Base-by-base conservation (phyloP, 306 rosid genomes). In the Abrus precatorius region DNA sequence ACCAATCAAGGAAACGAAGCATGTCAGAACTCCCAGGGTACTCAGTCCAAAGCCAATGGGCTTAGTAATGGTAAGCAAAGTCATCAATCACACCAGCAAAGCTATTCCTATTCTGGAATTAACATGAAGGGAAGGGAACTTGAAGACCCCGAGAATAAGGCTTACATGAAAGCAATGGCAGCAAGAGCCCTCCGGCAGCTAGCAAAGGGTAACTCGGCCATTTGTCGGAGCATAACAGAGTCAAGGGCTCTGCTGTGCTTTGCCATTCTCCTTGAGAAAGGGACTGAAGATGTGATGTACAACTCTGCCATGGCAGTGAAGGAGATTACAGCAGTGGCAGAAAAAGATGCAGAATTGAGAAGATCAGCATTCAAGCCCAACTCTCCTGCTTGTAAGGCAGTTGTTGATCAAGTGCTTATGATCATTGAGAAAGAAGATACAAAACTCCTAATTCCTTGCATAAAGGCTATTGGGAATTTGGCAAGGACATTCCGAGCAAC, bases 351-450 rank as follows among this genome's bases (percentile, higher is more conserved):
- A 1, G 96, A 93, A 4, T 74, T 93, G 84, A 89, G 97, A 84
- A 84, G 89, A 61, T 89, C 92, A 0, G 97, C 96, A 1, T 93
- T 93, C 89, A 93, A 93, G 85, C 97, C 97, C 3, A 93, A 88
- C 68, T 91, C 97, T 5, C 93, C 97, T 0, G 94, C 97, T 69
- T 93, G 96, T 85, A 93, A 90, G 71, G 94, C 97, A 8, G 97
- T 85, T 28, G 87, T 93, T 64, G 96, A 91, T 80, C 97, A 93
- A 66, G 73, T 93, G 71, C 85, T 91, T 9, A 82, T 65, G 71
- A 85, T 89, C 86, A 87, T 88, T 9, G 95, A 91, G 38, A 76
- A 75, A 72, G 97, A 74, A 59, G 94, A 93, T 55, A 62, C 88
- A 5, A 84, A 85, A 57, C 97, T 93, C 52, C 85, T 93, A 3